Base-by-base conservation (phyloP, 2,329 filamentous ascomycete genomes). In the Amylocarpus encephaloides region DNA sequence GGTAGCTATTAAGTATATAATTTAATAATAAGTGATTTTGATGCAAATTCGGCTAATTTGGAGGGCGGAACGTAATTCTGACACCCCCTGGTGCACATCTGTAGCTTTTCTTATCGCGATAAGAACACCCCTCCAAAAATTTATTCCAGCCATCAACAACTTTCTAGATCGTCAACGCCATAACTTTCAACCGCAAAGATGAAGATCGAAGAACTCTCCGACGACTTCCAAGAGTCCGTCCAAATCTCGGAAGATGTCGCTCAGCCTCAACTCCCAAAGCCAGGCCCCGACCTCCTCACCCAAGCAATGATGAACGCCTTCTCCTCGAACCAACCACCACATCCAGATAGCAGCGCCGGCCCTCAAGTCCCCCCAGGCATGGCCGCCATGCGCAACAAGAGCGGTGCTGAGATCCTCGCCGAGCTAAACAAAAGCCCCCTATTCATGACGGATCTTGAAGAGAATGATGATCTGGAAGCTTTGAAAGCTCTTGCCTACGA, bases 381-480 rank as follows among this genome's bases (percentile, higher is more conserved):
- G 72, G 77, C 76, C 15, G 75, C 74, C 2, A 70, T 79, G 40
- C 75, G 74, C 53, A 72, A 75, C 49, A 74, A 80, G 62, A 74
- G 75, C 4, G 72, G 72, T 1, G 79, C 83, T 43, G 79, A 86
- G 57, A 70, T 87, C 33, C 63, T 83, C 36, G 71, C 74, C 42
- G 79, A 85, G 61, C 73, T 88, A 70, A 86, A 85, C 63, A 80
- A 82, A 57, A 76, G 79, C 43, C 93, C 93, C 6, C 78, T 98
- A 34, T 98, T 98, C 75, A 98, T 98, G 93, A 97, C 90, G 29
- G 84, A 88, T 59, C 76, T 96, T 32, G 88, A 88, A 61, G 86
- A 94, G 57, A 95, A 95, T 64, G 75, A 85, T 54, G 83, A 87
- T 59, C 75, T 95, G 0, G 90, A 94, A 61, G 94, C 93, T 0